Conservation (phyloP, 129 eudicot species). For the Daucus carota region DNA sequence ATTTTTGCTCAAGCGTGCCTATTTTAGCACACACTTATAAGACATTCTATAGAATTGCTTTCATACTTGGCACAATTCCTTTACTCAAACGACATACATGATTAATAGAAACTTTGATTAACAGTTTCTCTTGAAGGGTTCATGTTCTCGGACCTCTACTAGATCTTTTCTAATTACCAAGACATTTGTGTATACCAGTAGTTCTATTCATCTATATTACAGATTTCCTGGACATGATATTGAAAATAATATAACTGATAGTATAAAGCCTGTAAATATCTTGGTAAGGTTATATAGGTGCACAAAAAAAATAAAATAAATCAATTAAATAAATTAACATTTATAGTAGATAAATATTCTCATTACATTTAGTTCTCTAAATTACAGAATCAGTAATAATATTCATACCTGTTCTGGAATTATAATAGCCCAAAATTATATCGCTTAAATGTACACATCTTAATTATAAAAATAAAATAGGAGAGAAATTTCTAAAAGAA, state of each 20-base stretch:
- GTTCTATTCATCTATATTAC: neutral
- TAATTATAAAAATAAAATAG: neutral
- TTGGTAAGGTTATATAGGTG: neutral
- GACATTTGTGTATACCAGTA: neutral
- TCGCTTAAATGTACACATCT: neutral
- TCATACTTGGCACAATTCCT: neutral
- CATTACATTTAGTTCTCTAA: neutral
- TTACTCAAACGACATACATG: neutral
- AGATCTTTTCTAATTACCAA: neutral
- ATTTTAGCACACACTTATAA: neutral
- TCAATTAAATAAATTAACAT: too few relatives aligned
- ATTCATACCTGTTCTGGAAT: neutral
- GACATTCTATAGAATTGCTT: neutral
- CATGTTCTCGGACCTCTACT: neutral
- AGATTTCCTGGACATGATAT: neutral
- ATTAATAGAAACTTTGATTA: neutral
- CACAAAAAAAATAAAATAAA: neutral
- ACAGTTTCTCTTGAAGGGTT: neutral
- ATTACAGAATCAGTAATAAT: neutral
- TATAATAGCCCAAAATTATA: neutral
- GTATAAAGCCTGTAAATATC: neutral
- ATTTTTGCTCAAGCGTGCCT: neutral
- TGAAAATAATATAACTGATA: neutral
- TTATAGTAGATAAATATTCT: too few relatives aligned
- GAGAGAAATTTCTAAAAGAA: neutral